Evolutionary conservation across 2,329 filamentous ascomycete genomes (phyloP).

Genomic region (Nemania sp.): DNA sequence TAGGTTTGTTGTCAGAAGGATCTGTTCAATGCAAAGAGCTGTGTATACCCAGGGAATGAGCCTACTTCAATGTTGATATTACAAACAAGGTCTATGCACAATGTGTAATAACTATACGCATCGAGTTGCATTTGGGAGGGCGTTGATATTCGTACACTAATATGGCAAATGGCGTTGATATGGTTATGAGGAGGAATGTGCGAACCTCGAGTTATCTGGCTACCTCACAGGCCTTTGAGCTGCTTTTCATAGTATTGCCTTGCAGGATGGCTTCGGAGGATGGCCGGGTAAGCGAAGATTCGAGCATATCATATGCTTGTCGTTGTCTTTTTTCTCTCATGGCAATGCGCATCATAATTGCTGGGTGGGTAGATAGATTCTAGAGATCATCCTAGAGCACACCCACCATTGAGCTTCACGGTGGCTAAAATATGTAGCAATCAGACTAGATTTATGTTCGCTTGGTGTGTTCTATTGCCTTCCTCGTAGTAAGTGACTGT

Average conservation of each 20-base stretch:
- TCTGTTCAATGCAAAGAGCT: background rate
- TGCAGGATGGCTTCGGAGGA: background rate
- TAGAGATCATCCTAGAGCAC: too few relatives aligned
- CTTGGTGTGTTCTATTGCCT: too few relatives aligned
- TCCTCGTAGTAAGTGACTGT: too few relatives aligned
- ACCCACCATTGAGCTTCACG: too few relatives aligned
- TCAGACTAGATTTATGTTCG: too few relatives aligned
- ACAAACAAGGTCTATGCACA: constrained; percentile 1
- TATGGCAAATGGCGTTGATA: constrained; percentile 21
- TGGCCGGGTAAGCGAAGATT: background rate
- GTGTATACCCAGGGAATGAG: background rate
- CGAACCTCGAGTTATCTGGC: constrained; percentile 1
- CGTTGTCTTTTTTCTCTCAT: background rate
- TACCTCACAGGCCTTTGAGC: background rate
- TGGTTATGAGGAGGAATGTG: constrained; percentile 13
- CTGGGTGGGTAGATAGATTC: background rate
- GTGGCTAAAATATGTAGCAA: too few relatives aligned
- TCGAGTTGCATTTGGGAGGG: constrained; percentile 5
- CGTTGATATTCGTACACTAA: constrained; percentile 8
- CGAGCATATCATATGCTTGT: background rate
- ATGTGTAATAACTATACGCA: constrained; percentile 9
- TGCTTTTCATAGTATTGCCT: background rate
- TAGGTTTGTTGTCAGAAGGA: background rate
- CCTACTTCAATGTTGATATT: constrained; percentile 11
- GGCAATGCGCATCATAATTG: background rate